Evolutionary conservation across 192 early-diverging fungal genomes (phyloP).

Genomic region (Rhizophagus prolifer): DNA sequence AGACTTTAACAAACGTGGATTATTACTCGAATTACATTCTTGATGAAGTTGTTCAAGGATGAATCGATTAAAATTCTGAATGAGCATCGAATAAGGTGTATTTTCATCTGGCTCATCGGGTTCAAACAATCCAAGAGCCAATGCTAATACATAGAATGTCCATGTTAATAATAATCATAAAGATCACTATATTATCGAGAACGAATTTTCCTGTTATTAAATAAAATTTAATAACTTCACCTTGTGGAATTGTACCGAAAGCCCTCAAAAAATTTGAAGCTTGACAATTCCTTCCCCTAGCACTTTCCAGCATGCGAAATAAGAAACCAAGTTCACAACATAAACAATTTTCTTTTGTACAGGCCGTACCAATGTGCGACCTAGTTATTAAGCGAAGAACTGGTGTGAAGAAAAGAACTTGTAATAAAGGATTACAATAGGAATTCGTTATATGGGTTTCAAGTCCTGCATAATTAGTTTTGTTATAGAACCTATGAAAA

Average conservation of each 20-base stretch:
- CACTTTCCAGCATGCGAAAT: constrained; percentile 87
- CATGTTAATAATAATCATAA: background rate
- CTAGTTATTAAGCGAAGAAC: constrained; percentile 67
- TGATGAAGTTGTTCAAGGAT: constrained; percentile 86
- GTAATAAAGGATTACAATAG: constrained; percentile 88
- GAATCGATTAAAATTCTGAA: constrained; percentile 89
- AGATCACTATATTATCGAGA: background rate
- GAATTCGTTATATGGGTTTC: constrained; percentile 90
- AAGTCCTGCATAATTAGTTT: constrained; percentile 81
- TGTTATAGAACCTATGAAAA: constrained; percentile 75
- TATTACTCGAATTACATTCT: constrained; percentile 57
- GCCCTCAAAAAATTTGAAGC: constrained; percentile 88
- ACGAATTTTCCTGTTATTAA: background rate
- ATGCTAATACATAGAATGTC: constrained; percentile 47
- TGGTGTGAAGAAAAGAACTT: constrained; percentile 74
- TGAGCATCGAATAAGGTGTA: constrained; percentile 68
- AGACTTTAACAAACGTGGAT: constrained; percentile 34
- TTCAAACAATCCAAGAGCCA: constrained; percentile 85
- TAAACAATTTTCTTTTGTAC: constrained; percentile 77
- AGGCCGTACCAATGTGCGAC: constrained; percentile 68
- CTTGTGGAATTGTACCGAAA: constrained; percentile 81
- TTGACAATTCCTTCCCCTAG: constrained; percentile 92
- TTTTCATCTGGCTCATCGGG: constrained; percentile 66
- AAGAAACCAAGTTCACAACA: constrained; percentile 92
- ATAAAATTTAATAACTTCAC: constrained; percentile 35